These are phyloP conservation scores for Colletotrichum magnum DNA, from an alignment of 2,329 filamentous ascomycete species.

Conservation along the genomic window DNA sequence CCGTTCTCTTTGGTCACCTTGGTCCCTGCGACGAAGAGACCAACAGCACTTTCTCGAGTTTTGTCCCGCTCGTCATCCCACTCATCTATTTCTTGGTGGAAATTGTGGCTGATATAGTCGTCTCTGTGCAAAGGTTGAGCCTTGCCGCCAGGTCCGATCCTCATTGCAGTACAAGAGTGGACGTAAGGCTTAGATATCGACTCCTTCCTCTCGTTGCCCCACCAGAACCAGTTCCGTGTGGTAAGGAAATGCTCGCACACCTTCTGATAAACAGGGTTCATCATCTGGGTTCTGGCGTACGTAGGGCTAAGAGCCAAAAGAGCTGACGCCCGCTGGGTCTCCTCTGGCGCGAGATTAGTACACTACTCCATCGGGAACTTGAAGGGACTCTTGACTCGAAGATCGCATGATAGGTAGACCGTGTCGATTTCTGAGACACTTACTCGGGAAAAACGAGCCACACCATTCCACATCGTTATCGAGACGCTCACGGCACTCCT, in stretches of 20 bases:
- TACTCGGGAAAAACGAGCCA: conserved; percentile 35
- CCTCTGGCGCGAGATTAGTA: conserved; percentile 10
- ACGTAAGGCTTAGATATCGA: conserved; percentile 34
- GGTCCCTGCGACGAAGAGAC: conserved; percentile 47
- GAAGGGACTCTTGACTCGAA: background rate
- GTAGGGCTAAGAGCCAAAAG: conserved; percentile 31
- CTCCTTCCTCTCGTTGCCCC: conserved; percentile 30
- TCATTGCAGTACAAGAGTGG: conserved; percentile 29
- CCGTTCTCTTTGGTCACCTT: conserved; percentile 48
- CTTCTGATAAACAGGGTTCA: conserved; percentile 32
- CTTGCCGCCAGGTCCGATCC: conserved; percentile 44
- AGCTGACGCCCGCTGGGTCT: conserved; percentile 36
- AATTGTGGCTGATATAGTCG: conserved; percentile 46
- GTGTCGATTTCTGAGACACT: background rate
- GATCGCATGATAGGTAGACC: background rate
- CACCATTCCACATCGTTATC: conserved; percentile 35
- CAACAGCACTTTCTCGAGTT: conserved; percentile 45
- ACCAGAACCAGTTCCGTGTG: conserved; percentile 32
- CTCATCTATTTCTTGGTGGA: conserved; percentile 39
- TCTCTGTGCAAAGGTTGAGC: conserved; percentile 49
- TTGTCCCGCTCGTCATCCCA: conserved; percentile 35
- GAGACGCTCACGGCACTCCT: conserved; percentile 31
- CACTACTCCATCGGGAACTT: background rate
- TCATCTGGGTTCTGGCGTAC: conserved; percentile 32
- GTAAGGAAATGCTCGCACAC: conserved; percentile 33